A percentile compares a stretch with the other conserved stretches of the same genome.
These are phyloP conservation scores for Diaporthe australafricana DNA, from an alignment of 2,329 filamentous ascomycete species.

Conservation along the genomic window DNA sequence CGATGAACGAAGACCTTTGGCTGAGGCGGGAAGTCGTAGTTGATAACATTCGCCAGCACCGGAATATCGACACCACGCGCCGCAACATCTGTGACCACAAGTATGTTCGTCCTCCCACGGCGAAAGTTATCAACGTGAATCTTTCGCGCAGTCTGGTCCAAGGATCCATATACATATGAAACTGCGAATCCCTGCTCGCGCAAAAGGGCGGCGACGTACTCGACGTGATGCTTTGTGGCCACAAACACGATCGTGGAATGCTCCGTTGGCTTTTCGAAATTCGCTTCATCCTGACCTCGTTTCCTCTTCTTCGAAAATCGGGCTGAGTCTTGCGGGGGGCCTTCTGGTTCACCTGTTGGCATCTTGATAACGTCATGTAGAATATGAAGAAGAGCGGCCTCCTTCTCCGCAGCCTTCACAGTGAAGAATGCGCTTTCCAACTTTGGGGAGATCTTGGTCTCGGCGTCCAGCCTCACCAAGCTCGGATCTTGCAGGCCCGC, in stretches of 20 bases:
- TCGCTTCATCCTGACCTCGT: constrained; percentile 65
- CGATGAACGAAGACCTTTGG: constrained; percentile 97
- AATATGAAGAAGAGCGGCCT: constrained; percentile 89
- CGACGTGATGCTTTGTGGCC: constrained; percentile 96
- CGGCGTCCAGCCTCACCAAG: constrained; percentile 89
- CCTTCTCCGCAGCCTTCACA: constrained; percentile 92
- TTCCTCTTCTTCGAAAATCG: constrained; percentile 78
- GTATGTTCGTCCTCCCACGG: constrained; percentile 83
- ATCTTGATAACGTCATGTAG: constrained; percentile 94
- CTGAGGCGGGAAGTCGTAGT: constrained; percentile 97
- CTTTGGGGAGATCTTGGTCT: constrained; percentile 95
- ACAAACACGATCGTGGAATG: constrained; percentile 96
- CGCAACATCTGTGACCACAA: constrained; percentile 96
- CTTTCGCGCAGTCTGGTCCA: constrained; percentile 93
- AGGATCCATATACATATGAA: constrained; percentile 92
- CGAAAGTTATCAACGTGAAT: constrained; percentile 94
- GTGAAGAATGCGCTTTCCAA: constrained; percentile 96
- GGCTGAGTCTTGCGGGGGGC: constrained; percentile 58
- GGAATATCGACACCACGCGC: constrained; percentile 98
- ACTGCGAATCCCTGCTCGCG: constrained; percentile 84
- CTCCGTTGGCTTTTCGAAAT: constrained; percentile 79
- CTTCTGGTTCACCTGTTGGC: constrained; percentile 74
- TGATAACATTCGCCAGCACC: constrained; percentile 95
- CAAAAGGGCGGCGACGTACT: constrained; percentile 89
- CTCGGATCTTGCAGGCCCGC: constrained; percentile 94